Evolutionary conservation across 208 protist species (phyloP).

Genomic region (Phytomonas francai): DNA sequence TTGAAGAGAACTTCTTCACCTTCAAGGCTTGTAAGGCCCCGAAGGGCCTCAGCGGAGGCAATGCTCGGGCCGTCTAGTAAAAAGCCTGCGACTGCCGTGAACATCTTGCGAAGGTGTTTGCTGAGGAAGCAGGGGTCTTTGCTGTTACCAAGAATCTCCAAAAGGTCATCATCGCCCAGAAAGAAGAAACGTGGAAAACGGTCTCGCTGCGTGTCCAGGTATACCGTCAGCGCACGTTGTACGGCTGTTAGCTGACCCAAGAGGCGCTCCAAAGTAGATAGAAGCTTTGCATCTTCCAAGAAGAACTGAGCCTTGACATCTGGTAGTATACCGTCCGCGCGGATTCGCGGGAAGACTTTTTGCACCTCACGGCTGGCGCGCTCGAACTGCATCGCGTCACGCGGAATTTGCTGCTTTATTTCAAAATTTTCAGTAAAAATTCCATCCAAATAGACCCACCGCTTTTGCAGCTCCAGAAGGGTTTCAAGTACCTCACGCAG

Average conservation of each 20-base stretch:
- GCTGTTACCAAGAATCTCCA: slow-evolving; percentile 99
- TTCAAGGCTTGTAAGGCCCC: slow-evolving; percentile 88
- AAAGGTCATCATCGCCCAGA: slow-evolving; percentile 99
- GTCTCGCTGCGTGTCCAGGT: slow-evolving; percentile 95
- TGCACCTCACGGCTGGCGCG: slow-evolving; percentile 91
- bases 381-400: slow-evolving; percentile 91
- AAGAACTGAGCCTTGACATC: slow-evolving; percentile 77
- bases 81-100: slow-evolving; percentile 94
- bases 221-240: slow-evolving; percentile 96
- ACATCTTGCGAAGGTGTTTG: slow-evolving; percentile 99
- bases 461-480: slow-evolving; percentile 93
- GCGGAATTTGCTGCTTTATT: slow-evolving; percentile 93
- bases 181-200: slow-evolving; percentile 99
- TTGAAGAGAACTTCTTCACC: slow-evolving; percentile 89
- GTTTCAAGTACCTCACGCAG: slow-evolving; percentile 90
- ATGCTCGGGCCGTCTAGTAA: slow-evolving; percentile 16
- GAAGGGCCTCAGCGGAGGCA: slow-evolving; percentile 31
- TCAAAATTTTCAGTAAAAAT: slow-evolving; percentile 94
- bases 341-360: background rate
- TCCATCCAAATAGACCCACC: slow-evolving; percentile 98
- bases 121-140: slow-evolving; percentile 90
- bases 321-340: slow-evolving; percentile 14
- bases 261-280: slow-evolving; percentile 88
- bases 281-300: slow-evolving; percentile 88
- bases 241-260: slow-evolving; percentile 88